Percentiles rank a stretch among this genome's conserved stretches.
phyloP scores from a whole-genome alignment of 108 stramenopile species.

The Skeletonema costatum region DNA sequence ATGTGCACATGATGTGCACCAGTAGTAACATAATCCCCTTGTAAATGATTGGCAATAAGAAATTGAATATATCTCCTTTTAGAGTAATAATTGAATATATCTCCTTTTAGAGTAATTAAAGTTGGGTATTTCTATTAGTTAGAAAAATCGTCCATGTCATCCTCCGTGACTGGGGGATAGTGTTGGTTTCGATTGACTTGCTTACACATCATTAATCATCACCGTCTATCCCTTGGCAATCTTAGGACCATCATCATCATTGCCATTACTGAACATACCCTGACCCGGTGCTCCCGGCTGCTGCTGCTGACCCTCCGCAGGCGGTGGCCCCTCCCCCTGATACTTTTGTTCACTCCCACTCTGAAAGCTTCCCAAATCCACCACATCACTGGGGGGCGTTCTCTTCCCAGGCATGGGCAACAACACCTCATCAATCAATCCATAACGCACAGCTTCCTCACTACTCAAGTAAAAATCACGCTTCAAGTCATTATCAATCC shows the following conservation, averaged over 20 bases:
- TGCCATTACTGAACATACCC: slow-evolving; percentile 62
- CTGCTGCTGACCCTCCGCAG: not conserved
- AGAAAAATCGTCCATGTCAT: not conserved
- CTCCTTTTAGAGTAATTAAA: not conserved
- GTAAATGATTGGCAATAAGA: not conserved
- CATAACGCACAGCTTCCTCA: slow-evolving; percentile 91
- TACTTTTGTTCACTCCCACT: slow-evolving; percentile 78
- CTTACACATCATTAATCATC: not conserved
- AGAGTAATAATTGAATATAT: not conserved
- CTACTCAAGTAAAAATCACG: slow-evolving; percentile 94
- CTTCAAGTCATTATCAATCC: slow-evolving; percentile 80
- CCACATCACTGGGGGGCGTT: slow-evolving; percentile 53
- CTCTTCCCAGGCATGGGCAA: slow-evolving; percentile 67
- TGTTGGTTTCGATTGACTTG: not conserved
- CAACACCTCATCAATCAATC: slow-evolving; percentile 84
- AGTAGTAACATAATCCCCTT: no score
- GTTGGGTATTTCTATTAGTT: not conserved
- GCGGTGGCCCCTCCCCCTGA: slow-evolving; percentile 46
- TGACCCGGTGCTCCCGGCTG: slow-evolving; percentile 11
- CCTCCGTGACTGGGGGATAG: not conserved
- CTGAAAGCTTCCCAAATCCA: slow-evolving; percentile 79
- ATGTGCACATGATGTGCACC: not conserved
- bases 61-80: not conserved
- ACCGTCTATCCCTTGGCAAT: slow-evolving; percentile 63
- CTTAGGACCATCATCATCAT: slow-evolving; percentile 65